A percentile compares a stretch with the other conserved stretches of the same genome.
These are phyloP conservation scores for Davidsoniella australis DNA, from an alignment of 2,329 filamentous ascomycete genomes.

Conservation along the genomic window DNA sequence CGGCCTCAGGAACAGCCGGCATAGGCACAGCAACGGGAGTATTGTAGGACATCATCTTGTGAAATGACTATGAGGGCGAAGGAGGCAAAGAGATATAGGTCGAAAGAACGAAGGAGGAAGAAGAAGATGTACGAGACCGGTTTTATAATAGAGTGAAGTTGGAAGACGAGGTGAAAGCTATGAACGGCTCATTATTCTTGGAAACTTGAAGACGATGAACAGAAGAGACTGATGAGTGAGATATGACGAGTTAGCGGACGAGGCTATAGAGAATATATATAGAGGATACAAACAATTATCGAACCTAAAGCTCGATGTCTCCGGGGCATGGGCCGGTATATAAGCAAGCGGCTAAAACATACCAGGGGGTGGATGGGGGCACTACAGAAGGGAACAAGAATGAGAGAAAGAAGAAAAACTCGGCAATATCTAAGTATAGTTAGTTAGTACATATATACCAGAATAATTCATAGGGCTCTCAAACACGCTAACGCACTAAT, in stretches of 20 bases:
- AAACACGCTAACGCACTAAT: too few relatives aligned
- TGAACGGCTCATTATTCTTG: background rate
- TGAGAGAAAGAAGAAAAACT: too few relatives aligned
- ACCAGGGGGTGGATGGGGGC: too few relatives aligned
- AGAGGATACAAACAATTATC: background rate
- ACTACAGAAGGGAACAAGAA: too few relatives aligned
- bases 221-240: background rate
- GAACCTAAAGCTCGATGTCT: background rate
- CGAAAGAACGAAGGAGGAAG: conserved; percentile 11
- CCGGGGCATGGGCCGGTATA: background rate
- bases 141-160: background rate
- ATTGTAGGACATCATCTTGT: conserved; percentile 35
- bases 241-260: background rate
- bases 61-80: background rate
- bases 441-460: background rate
- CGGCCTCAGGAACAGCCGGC: conserved; percentile 4
- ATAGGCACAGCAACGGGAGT: conserved; percentile 23
- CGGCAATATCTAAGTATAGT: too few relatives aligned
- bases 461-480: background rate
- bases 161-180: background rate
- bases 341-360: background rate
- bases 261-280: background rate
- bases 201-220: too few relatives aligned
- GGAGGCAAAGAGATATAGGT: conserved; percentile 10
- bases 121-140: background rate